Evolutionary conservation across 176 grass and related monocot species (phyloP).

Genomic region (Ananas comosus): DNA sequence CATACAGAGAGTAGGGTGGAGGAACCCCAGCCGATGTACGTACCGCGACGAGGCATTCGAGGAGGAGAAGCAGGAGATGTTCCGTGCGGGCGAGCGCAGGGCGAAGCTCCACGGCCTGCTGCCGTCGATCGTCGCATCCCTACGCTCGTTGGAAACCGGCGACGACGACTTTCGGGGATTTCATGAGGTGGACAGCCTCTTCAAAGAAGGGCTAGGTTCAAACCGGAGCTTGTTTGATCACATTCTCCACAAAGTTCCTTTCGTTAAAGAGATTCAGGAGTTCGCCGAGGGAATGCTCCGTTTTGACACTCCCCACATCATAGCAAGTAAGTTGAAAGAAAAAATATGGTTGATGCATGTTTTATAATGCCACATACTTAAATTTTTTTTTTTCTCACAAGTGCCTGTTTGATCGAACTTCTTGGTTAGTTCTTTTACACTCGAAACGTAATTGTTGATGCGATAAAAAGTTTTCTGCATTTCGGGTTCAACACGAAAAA

Average conservation of each 20-base stretch:
- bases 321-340: slow-evolving; percentile 17
- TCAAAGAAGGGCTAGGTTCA: slow-evolving; percentile 43
- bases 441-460: no score
- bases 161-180: slow-evolving; percentile 45
- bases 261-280: slow-evolving; percentile 15
- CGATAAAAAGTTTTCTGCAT: no score
- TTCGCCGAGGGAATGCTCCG: slow-evolving; percentile 16
- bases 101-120: slow-evolving; percentile 43
- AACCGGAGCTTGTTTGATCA: neutral
- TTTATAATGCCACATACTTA: neutral
- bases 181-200: slow-evolving; percentile 32
- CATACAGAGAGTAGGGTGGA: slow-evolving; percentile 33
- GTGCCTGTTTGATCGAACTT: no score
- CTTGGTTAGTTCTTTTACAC: no score
- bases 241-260: slow-evolving; percentile 18
- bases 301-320: slow-evolving; percentile 31
- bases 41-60: slow-evolving; percentile 80
- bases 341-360: neutral
- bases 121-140: slow-evolving; percentile 12
- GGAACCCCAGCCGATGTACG: slow-evolving; percentile 24
- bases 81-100: slow-evolving; percentile 29
- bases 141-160: slow-evolving; percentile 26
- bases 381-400: neutral
- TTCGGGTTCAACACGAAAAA: no score
- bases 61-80: slow-evolving; percentile 50